These are phyloP conservation scores for Penicillium egyptiacum DNA, from an alignment of 495 filamentous ascomycete genomes.

Conservation along the genomic window DNA sequence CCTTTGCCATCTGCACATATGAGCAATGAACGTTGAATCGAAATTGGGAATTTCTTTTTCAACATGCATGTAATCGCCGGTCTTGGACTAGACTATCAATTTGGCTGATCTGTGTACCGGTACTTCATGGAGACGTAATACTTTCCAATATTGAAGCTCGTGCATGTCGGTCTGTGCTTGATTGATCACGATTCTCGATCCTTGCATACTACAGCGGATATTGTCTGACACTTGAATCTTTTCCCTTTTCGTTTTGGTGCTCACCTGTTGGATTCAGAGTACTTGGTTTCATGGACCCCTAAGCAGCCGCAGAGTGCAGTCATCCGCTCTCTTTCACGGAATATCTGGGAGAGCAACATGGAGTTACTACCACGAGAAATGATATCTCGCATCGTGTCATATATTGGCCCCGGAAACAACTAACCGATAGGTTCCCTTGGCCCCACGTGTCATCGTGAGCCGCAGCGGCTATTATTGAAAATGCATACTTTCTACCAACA, in stretches of 20 bases:
- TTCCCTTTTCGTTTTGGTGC: neutral
- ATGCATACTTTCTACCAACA: neutral
- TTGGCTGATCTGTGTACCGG: slow-evolving; percentile 1
- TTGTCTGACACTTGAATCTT: neutral
- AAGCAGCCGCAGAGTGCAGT: neutral
- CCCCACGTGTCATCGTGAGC: neutral
- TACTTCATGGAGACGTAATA: slow-evolving; percentile 4
- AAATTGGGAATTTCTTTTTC: slow-evolving; percentile 11
- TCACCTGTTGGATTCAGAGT: neutral
- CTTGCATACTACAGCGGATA: neutral
- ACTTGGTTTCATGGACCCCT: neutral
- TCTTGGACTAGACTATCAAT: slow-evolving; percentile 6
- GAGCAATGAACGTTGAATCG: slow-evolving; percentile 10
- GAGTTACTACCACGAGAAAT: neutral
- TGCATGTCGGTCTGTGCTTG: neutral
- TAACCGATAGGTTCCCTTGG: neutral
- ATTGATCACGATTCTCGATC: neutral
- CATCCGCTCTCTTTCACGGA: neutral
- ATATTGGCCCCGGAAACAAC: neutral
- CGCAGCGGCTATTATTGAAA: neutral
- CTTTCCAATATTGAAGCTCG: neutral
- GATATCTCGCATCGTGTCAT: neutral
- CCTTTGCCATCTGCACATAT: slow-evolving; percentile 24
- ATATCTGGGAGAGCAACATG: neutral
- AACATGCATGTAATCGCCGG: slow-evolving; percentile 4